Conservation (phyloP, 108 stramenopile genomes). For the Nannochloropsis oceanica region DNA sequence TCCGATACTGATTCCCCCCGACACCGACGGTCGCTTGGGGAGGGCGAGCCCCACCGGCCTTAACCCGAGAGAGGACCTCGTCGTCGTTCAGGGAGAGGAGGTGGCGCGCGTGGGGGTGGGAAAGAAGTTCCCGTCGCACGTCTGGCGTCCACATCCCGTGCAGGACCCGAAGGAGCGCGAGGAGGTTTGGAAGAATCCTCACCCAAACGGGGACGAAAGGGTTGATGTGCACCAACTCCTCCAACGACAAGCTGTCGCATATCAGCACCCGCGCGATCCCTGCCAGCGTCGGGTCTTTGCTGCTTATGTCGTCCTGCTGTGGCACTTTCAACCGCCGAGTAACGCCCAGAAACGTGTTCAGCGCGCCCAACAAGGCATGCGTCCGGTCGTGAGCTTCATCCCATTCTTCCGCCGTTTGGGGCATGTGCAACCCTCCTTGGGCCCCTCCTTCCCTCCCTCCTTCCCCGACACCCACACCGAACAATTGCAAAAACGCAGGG, state of each 20-base stretch:
- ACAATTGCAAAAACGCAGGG: not conserved
- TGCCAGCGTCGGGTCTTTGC: not conserved
- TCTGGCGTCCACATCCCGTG: not conserved
- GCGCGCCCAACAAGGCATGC: not conserved
- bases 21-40: not conserved
- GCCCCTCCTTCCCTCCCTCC: too few relatives aligned
- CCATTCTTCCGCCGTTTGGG: not conserved
- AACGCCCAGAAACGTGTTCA: not conserved
- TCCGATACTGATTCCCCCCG: not conserved
- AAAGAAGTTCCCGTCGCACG: not conserved
- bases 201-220: not conserved
- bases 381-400: not conserved
- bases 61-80: not conserved
- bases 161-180: not conserved
- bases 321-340: not conserved
- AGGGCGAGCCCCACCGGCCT: not conserved
- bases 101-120: not conserved
- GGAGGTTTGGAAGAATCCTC: not conserved
- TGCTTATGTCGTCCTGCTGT: not conserved
- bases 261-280: not conserved
- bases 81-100: not conserved
- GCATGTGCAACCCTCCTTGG: not conserved
- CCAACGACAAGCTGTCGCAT: not conserved
- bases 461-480: not conserved
- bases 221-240: not conserved